Conservation (phyloP, 176 grass and related monocot species). For the Raddia guianensis region DNA sequence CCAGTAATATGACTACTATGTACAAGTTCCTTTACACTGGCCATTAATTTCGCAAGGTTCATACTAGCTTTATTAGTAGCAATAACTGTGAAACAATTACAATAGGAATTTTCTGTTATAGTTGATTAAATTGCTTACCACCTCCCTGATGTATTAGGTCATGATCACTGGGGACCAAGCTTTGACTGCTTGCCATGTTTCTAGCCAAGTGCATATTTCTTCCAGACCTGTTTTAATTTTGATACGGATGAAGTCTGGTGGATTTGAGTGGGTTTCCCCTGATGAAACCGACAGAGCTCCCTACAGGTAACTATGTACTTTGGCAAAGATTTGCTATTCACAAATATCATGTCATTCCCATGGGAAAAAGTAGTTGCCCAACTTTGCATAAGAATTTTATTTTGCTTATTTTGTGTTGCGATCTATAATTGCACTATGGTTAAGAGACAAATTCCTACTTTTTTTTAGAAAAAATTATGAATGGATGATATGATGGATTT, state of each 20-base stretch:
- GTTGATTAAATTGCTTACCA: constrained; percentile 39
- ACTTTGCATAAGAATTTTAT: constrained; percentile 3
- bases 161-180: constrained; percentile 99
- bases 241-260: constrained; percentile 52
- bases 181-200: constrained; percentile 96
- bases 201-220: constrained; percentile 92
- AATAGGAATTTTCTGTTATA: constrained; percentile 17
- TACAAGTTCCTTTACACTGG: not conserved
- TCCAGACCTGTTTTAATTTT: constrained; percentile 83
- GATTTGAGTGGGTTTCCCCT: constrained; percentile 89
- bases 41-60: constrained; percentile 2
- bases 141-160: constrained; percentile 56
- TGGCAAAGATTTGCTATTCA: constrained; percentile 16
- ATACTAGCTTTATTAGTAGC: constrained; percentile 8
- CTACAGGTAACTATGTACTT: constrained; percentile 62
- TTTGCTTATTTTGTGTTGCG: constrained; percentile 35
- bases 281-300: constrained; percentile 86
- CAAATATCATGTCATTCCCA: constrained; percentile 10
- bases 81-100: not conserved
- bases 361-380: not conserved
- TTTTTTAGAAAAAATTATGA: constrained; percentile 6
- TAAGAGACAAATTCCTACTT: not conserved
- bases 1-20: constrained; percentile 3
- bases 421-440: not conserved
- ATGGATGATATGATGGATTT: not conserved